Conservation (phyloP, 2,329 filamentous ascomycete species). For the Fusarium equiseti region DNA sequence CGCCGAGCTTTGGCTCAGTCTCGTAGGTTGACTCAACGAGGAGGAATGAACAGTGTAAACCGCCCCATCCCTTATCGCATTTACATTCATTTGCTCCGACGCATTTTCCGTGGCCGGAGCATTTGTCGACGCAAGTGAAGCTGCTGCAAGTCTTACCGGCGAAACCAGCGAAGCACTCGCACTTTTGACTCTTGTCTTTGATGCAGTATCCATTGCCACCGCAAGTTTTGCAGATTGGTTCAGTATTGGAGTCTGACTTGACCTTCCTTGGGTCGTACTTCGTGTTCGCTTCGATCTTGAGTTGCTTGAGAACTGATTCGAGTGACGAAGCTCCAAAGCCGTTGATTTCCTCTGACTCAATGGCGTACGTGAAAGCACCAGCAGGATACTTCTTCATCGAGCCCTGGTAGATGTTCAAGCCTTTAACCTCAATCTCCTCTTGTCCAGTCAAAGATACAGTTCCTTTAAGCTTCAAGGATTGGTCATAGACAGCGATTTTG, state of each 20-base stretch:
- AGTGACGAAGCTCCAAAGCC: slow-evolving; percentile 58
- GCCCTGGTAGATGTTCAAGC: slow-evolving; percentile 57
- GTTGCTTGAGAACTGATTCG: slow-evolving; percentile 48
- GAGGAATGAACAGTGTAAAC: slow-evolving; percentile 60
- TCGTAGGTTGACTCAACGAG: slow-evolving; percentile 56
- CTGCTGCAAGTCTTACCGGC: slow-evolving; percentile 51
- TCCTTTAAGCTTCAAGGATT: slow-evolving; percentile 52
- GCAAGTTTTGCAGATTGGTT: slow-evolving; percentile 53
- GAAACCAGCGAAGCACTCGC: slow-evolving; percentile 60
- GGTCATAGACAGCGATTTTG: slow-evolving; percentile 55
- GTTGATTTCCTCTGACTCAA: slow-evolving; percentile 55
- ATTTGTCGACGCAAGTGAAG: slow-evolving; percentile 56
- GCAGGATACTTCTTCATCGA: slow-evolving; percentile 51
- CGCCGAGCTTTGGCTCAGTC: slow-evolving; percentile 58
- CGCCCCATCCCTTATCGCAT: slow-evolving; percentile 59
- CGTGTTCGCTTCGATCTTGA: slow-evolving; percentile 53
- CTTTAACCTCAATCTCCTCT: slow-evolving; percentile 58
- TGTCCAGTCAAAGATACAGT: slow-evolving; percentile 54
- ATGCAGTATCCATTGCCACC: slow-evolving; percentile 55
- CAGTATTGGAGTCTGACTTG: slow-evolving; percentile 36
- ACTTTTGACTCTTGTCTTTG: slow-evolving; percentile 44
- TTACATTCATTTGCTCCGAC: slow-evolving; percentile 57
- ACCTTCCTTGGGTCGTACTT: slow-evolving; percentile 54
- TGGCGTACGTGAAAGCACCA: slow-evolving; percentile 57
- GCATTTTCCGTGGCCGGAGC: slow-evolving; percentile 57